phyloP scores from a whole-genome alignment of 768 basidiomycete species.

The Dentipellis fragilis region DNA sequence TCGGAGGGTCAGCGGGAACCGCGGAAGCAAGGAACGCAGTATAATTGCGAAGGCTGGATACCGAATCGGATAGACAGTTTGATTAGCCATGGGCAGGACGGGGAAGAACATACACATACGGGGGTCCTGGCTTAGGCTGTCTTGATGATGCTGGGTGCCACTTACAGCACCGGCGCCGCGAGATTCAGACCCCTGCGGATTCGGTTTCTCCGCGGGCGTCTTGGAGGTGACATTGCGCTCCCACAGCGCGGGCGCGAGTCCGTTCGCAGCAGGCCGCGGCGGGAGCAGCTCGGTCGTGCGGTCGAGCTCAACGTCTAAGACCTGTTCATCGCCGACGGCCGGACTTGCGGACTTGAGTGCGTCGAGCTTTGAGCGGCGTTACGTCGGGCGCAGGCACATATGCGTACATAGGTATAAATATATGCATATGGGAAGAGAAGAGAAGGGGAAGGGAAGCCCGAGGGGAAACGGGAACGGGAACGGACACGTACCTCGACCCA shows the following conservation, averaged over 20 bases:
- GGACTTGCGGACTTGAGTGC: conserved; percentile 26
- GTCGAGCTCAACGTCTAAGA: conserved; percentile 40
- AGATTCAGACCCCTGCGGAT: neutral
- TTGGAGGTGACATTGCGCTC: neutral
- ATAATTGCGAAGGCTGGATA: conserved; percentile 23
- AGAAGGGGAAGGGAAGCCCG: neutral
- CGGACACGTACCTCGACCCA: conserved; percentile 37
- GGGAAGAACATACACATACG: neutral
- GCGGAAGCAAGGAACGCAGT: conserved; percentile 27
- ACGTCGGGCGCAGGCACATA: neutral
- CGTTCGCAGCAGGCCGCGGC: conserved; percentile 8
- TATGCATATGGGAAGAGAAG: neutral
- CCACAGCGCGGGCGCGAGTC: conserved; percentile 14
- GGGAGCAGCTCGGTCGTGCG: conserved; percentile 30
- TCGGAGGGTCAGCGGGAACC: conserved; percentile 34
- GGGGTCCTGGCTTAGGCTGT: neutral
- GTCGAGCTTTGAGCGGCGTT: conserved; percentile 28
- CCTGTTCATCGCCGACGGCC: conserved; percentile 37
- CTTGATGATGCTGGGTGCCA: neutral
- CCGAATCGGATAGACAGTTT: neutral
- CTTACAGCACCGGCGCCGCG: neutral
- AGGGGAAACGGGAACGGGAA: neutral
- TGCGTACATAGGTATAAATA: neutral
- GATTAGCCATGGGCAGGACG: neutral
- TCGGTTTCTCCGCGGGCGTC: neutral